phyloP scores from a whole-genome alignment of 106 monocot species.

The Dendrobium catenatum region DNA sequence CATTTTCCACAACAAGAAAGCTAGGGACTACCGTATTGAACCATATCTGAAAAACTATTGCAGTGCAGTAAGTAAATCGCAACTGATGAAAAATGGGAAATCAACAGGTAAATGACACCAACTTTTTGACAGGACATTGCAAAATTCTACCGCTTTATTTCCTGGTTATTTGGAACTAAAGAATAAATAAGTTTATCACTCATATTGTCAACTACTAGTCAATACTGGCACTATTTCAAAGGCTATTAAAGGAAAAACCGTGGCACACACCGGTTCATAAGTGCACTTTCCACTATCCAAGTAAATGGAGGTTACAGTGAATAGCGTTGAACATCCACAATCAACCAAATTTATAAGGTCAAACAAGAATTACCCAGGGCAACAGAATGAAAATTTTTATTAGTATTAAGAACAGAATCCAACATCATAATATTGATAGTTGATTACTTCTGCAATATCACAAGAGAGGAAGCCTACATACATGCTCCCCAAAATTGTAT shows the following conservation, averaged over 20 bases:
- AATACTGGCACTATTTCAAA: not conserved
- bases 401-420: not conserved
- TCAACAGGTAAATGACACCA: not conserved
- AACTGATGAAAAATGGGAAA: not conserved
- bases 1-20: too few relatives aligned
- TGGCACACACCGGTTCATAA: not conserved
- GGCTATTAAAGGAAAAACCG: not conserved
- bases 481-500: constrained; percentile 99
- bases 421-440: not conserved
- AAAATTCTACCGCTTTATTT: not conserved
- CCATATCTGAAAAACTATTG: too few relatives aligned
- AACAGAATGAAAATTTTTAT: not conserved
- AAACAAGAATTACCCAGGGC: not conserved
- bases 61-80: not conserved
- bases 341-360: too few relatives aligned
- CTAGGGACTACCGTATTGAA: too few relatives aligned
- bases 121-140: too few relatives aligned
- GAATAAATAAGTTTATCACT: not conserved
- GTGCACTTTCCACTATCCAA: not conserved
- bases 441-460: not conserved
- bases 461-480: constrained; percentile 8
- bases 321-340: too few relatives aligned
- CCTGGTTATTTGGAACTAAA: not conserved
- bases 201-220: not conserved
- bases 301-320: not conserved